Evolutionary conservation across 2,329 filamentous ascomycete species (phyloP), one percentile per base, ranked within the genome.

Genomic region (Fusarium multiceps): DNA sequence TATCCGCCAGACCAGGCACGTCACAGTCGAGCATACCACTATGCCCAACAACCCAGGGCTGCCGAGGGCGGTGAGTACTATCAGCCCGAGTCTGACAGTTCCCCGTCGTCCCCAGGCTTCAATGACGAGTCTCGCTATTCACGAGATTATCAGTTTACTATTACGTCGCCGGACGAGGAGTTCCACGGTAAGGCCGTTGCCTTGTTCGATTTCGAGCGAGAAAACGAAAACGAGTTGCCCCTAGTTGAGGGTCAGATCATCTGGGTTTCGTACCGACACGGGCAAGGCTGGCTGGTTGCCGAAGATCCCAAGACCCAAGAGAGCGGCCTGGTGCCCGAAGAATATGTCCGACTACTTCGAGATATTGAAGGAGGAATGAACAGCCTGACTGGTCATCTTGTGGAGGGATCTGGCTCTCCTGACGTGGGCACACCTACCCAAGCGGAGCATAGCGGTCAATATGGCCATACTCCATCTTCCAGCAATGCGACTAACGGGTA

Each of bases 171-270:
- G 7, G 96, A 98, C 78, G 95, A 98, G 81, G 94, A 98, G 79
- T 98, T 98, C 88, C 94, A 98, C 77, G 96, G 96, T 50, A 97
- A 97, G 78, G 94, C 94, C 13, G 93, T 99, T 28, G 96, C 96
- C 9, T 85, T 99, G 23, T 99, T 97, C 78, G 94, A 98, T 78
- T 99, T 99, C 81, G 90, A 90, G 73, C 89, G 94, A 32, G 95
- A 98, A 80, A 98, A 98, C 78, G 94, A 98, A 78, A 99, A 98
- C 77, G 96, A 99, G 80, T 83, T 99, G 60, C 93, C 94, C 6
- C 83, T 99, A 48, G 90, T 93, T 1, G 96, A 99, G 81, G 96
- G 96, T 8, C 96, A 99, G 77, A 93, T 98, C 60, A 97, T 99
- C 59, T 92, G 96, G 84, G 94, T 99, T 25, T 97, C 93, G 18